Evolutionary conservation across 345 rosid species (phyloP).

Genomic region (Eutrema yunnanense): DNA sequence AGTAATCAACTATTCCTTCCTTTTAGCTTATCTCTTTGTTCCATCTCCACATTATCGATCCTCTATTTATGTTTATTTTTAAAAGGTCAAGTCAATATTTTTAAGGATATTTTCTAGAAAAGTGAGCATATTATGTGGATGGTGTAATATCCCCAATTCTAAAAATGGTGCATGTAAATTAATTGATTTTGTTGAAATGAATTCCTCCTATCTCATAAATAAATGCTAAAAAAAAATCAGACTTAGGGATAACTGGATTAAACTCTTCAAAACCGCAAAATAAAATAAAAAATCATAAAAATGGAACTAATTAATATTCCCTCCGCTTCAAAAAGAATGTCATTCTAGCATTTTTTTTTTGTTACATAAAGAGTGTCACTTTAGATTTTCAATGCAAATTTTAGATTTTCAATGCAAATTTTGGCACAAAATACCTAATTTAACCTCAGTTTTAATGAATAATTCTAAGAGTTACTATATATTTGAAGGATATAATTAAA

Average conservation of each 20-base stretch:
- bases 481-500: no score
- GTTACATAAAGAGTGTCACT: no score
- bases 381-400: no score
- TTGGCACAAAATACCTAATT: no score
- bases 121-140: not conserved
- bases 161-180: not conserved
- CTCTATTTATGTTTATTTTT: not conserved
- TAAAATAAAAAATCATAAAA: no score
- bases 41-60: not conserved
- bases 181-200: not conserved
- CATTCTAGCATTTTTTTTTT: no score
- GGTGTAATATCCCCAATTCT: not conserved
- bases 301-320: no score
- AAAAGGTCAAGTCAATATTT: not conserved
- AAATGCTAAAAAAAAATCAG: not conserved
- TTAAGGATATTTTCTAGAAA: not conserved
- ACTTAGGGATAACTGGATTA: not conserved
- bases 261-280: not conserved
- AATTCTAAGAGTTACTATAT: no score
- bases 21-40: slow-evolving; percentile 23
- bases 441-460: no score
- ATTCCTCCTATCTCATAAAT: no score
- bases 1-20: slow-evolving; percentile 8
- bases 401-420: no score
- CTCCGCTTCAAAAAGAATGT: no score